Evolutionary conservation across 2,329 filamentous ascomycete genomes (phyloP).

Genomic region (Trichoderma sp.): DNA sequence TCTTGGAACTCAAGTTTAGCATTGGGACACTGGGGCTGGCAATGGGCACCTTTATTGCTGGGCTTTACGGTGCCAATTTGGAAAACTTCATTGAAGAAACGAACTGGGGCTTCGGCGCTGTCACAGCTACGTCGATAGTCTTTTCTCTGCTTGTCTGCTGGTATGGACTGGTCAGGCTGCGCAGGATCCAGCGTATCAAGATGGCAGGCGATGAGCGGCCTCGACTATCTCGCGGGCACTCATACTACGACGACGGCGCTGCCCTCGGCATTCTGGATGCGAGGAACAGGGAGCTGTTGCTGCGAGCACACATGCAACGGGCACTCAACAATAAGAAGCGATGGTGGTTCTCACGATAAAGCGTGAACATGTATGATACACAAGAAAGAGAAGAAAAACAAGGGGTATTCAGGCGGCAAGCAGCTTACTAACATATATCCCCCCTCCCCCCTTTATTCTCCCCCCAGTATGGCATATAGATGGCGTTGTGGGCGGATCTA

Average conservation of each 20-base stretch:
- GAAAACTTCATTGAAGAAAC: constrained; percentile 98
- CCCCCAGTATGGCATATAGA: constrained; percentile 12
- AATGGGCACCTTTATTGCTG: constrained; percentile 90
- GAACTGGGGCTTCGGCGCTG: constrained; percentile 75
- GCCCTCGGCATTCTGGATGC: constrained; percentile 52
- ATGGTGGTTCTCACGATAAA: constrained; percentile 28
- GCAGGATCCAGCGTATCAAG: constrained; percentile 81
- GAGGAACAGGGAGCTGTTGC: constrained; percentile 53
- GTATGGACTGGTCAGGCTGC: constrained; percentile 80
- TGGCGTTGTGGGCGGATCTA: constrained; percentile 7
- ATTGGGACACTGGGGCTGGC: constrained; percentile 93
- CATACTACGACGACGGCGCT: constrained; percentile 46
- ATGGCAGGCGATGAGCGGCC: constrained; percentile 62
- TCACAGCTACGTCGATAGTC: constrained; percentile 68
- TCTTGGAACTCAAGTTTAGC: constrained; percentile 93
- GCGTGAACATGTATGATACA: background rate
- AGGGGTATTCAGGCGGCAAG: background rate
- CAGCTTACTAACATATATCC: background rate
- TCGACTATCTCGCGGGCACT: constrained; percentile 38
- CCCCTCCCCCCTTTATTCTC: background rate
- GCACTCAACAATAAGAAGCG: constrained; percentile 38
- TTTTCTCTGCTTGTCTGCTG: constrained; percentile 76
- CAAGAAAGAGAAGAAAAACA: background rate
- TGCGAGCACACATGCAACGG: constrained; percentile 52
- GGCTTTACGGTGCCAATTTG: constrained; percentile 99